These are phyloP conservation scores for Lepiota brunneoincarnata DNA, from an alignment of 768 basidiomycete species.

Conservation along the genomic window DNA sequence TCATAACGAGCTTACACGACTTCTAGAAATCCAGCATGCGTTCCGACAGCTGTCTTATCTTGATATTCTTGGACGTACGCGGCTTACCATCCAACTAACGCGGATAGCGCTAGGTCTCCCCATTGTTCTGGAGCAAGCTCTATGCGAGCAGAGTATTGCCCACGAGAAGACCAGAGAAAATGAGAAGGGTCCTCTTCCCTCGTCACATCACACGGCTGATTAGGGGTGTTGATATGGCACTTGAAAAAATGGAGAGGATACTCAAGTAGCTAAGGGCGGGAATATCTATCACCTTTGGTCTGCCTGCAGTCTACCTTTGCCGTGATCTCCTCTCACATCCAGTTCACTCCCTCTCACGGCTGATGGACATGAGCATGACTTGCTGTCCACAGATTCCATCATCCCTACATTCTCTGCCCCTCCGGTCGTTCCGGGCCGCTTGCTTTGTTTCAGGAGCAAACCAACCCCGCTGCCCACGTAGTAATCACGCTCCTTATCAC, in stretches of 20 bases:
- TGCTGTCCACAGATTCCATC: too few relatives aligned
- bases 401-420: too few relatives aligned
- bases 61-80: constrained; percentile 71
- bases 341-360: too few relatives aligned
- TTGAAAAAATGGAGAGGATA: constrained; percentile 66
- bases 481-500: too few relatives aligned
- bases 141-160: constrained; percentile 41
- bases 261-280: constrained; percentile 29
- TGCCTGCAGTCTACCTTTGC: too few relatives aligned
- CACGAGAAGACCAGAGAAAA: constrained; percentile 13
- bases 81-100: constrained; percentile 73
- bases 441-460: too few relatives aligned
- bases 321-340: too few relatives aligned
- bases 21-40: constrained; percentile 79
- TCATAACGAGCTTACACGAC: constrained; percentile 66
- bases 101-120: constrained; percentile 76
- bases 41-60: constrained; percentile 77
- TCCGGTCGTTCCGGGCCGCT: too few relatives aligned
- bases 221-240: constrained; percentile 55
- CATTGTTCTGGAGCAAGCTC: constrained; percentile 67
- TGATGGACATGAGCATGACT: too few relatives aligned
- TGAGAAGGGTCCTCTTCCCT: constrained; percentile 43
- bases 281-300: background rate
- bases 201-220: constrained; percentile 58
- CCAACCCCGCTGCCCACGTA: too few relatives aligned